These are phyloP conservation scores for Penicillium vulpinum DNA, from an alignment of 2,329 filamentous ascomycete species.

Conservation along the genomic window DNA sequence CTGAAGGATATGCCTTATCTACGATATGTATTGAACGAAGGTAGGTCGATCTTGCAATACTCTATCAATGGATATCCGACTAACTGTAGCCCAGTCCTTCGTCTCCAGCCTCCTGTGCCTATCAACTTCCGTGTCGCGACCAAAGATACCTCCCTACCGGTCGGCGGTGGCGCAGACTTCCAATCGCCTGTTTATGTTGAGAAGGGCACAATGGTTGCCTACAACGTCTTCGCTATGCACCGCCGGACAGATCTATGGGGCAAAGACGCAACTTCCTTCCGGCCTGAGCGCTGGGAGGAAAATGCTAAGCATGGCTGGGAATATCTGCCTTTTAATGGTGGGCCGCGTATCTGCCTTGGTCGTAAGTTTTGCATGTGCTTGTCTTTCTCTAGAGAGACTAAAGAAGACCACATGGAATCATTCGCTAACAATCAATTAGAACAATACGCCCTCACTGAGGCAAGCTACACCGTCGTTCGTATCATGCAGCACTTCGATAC, in stretches of 20 bases:
- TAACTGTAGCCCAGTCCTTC: conserved; percentile 33
- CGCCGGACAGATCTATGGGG: conserved; percentile 57
- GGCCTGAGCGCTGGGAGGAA: conserved; percentile 53
- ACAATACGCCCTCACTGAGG: conserved; percentile 46
- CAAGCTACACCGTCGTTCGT: conserved; percentile 41
- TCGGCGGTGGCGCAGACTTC: conserved; percentile 61
- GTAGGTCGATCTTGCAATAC: conserved; percentile 14
- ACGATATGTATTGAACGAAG: conserved; percentile 42
- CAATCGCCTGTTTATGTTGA: conserved; percentile 62
- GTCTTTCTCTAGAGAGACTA: not conserved
- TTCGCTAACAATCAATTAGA: conserved; percentile 24
- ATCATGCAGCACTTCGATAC: conserved; percentile 41
- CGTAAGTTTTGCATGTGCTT: conserved; percentile 28
- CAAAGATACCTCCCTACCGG: conserved; percentile 45
- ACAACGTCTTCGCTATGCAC: conserved; percentile 72
- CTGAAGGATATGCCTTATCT: conserved; percentile 45
- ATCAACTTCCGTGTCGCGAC: conserved; percentile 46
- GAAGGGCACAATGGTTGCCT: conserved; percentile 65
- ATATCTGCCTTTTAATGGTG: conserved; percentile 42
- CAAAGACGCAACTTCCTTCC: conserved; percentile 47
- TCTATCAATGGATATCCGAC: not conserved
- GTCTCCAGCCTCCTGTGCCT: conserved; percentile 49
- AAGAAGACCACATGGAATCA: not conserved
- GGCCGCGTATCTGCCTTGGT: conserved; percentile 43
- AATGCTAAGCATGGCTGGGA: conserved; percentile 37